Evolutionary conservation across 176 grass and related monocot species (phyloP).

Genomic region (Oryza punctata): DNA sequence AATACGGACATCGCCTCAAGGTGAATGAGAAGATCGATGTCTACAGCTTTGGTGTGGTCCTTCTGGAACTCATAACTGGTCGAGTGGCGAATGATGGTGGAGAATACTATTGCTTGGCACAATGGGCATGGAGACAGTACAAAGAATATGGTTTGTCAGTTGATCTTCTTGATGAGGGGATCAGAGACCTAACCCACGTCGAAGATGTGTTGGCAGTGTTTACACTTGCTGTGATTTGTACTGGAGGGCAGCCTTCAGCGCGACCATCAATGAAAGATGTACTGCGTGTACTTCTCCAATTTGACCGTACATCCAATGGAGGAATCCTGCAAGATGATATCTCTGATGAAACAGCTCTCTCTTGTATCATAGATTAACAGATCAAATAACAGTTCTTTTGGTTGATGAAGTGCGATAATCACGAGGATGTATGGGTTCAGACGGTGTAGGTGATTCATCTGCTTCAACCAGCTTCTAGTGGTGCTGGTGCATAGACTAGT

Average conservation of each 20-base stretch:
- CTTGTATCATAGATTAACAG: constrained; percentile 20
- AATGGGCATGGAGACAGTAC: constrained; percentile 48
- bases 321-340: not conserved
- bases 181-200: constrained; percentile 43
- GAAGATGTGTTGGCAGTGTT: constrained; percentile 55
- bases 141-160: constrained; percentile 30
- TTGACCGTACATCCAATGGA: constrained; percentile 1
- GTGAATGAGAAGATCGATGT: constrained; percentile 73
- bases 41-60: constrained; percentile 73
- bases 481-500: not conserved
- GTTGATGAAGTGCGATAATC: not conserved
- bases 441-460: not conserved
- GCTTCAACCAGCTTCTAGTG: not conserved
- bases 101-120: constrained; percentile 47
- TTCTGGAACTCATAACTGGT: constrained; percentile 68
- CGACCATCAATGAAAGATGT: constrained; percentile 72
- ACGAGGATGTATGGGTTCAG: not conserved
- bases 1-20: constrained; percentile 40
- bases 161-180: constrained; percentile 45
- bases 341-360: constrained; percentile 22
- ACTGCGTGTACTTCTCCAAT: constrained; percentile 34
- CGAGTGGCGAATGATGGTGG: constrained; percentile 49
- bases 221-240: constrained; percentile 58
- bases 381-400: not conserved
- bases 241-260: constrained; percentile 22